Percentiles rank a stretch among this genome's conserved stretches.
Conservation (phyloP, 148 eudicot genomes). For the Amaranthus palmeri region DNA sequence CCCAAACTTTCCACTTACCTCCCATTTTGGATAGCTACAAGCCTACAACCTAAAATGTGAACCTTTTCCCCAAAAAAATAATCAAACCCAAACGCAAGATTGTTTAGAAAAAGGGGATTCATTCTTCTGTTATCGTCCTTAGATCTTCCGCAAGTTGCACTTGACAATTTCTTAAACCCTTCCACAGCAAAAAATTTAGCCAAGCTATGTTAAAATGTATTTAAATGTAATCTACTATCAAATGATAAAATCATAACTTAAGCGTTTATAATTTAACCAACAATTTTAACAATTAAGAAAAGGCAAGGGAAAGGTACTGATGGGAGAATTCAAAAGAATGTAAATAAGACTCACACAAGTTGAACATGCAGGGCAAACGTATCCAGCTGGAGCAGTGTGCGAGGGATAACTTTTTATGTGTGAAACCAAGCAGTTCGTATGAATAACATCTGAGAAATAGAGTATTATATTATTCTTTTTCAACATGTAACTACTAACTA, state of each 20-base stretch:
- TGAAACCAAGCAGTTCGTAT: conserved; percentile 84
- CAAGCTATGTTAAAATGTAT: neutral
- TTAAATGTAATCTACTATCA: neutral
- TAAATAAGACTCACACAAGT: conserved; percentile 51
- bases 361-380: conserved; percentile 81
- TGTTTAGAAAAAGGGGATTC: neutral
- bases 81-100: neutral
- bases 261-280: neutral
- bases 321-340: neutral
- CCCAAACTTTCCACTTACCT: neutral
- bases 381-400: conserved; percentile 96
- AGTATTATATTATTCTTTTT: conserved; percentile 18
- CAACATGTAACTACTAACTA: neutral
- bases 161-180: neutral
- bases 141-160: neutral
- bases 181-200: neutral
- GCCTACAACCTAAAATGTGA: neutral
- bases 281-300: neutral
- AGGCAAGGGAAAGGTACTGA: neutral
- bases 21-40: neutral
- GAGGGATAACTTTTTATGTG: conserved; percentile 80
- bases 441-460: conserved; percentile 65
- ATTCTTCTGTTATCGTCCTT: neutral
- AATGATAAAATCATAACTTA: neutral
- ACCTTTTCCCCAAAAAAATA: neutral